phyloP scores from a whole-genome alignment of 176 grass and related monocot genomes.

The Thinopyrum elongatum region DNA sequence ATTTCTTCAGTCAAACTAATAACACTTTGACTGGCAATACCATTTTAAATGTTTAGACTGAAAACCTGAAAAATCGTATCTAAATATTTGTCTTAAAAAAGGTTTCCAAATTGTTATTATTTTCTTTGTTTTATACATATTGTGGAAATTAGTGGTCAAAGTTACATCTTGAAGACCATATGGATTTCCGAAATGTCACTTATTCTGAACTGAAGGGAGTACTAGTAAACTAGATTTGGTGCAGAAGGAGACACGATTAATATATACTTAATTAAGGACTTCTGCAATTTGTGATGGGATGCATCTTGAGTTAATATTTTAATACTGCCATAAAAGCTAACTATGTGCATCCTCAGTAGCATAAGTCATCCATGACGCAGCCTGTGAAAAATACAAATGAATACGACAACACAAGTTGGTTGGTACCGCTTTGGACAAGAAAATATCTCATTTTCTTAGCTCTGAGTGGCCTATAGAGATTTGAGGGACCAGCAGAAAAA shows the following conservation, averaged over 20 bases:
- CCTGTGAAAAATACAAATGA: constrained; percentile 21
- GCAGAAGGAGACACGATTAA: not conserved
- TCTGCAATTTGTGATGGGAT: constrained; percentile 6
- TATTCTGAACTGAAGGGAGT: not conserved
- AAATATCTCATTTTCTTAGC: constrained; percentile 27
- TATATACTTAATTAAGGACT: not conserved
- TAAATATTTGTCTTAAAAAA: not conserved
- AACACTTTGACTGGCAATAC: not conserved
- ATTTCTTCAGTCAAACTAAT: not conserved
- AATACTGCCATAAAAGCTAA: constrained; percentile 19
- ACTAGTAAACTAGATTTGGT: not conserved
- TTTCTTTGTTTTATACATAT: not conserved
- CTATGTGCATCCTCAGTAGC: constrained; percentile 3
- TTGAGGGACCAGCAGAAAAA: constrained; percentile 8
- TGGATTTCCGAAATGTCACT: not conserved
- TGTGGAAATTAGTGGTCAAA: no score
- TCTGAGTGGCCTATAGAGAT: constrained; percentile 17
- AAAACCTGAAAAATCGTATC: not conserved
- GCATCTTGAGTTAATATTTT: constrained; percentile 6
- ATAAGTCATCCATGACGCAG: constrained; percentile 1
- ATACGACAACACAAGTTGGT: constrained; percentile 35
- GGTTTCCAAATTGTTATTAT: not conserved
- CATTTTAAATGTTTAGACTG: not conserved
- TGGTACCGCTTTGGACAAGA: constrained; percentile 1
- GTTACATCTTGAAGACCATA: not conserved